Evolutionary conservation across 106 monocot genomes (phyloP), one percentile per base, ranked within the genome.

Genomic region (Dioscorea zingiberensis): DNA sequence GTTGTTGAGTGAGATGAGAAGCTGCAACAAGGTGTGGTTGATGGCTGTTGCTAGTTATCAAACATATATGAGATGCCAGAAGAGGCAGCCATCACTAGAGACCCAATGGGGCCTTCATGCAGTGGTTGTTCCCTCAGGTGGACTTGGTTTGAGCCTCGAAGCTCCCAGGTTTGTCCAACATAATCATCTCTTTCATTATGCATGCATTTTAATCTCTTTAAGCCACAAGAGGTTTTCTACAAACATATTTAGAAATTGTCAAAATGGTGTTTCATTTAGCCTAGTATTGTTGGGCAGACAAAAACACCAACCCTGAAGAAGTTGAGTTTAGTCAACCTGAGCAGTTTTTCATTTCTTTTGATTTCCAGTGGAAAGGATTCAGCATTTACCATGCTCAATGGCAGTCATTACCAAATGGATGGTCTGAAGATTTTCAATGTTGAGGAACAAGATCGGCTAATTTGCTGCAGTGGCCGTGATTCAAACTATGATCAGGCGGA

Each of bases 21-120:
- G 22, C 49, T 44, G 54, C 38, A 38, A 38, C 55, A 87, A 71
- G 64, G 81, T 88, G 12, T 80, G 86, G 97, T 26, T 97, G 44
- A 62, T 97, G 77, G 97, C 85, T 16, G 79, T 76, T 13, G 76
- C 97, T 44, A 86, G 74, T 51, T 92, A 84, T 66, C 83, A 89
- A 66, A 97, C 83, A 27, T 87, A 92, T 79, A 85, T 92, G 85
- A 85, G 66, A 58, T 86, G 88, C 67, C 81, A 91, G 76, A 67
- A 68, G 81, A 78, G 63, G 76, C 80, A 80, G 51, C 91, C 85
- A 32, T 67, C 64, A 11, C 76, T 97, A 58, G 92, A 92, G 76
- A 29, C 59, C 28, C 79, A 81, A 49, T 97, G 97, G 97, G 83
- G 44, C 47, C 81, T 97, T 27, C 91, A 97, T 27, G 79, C 92